Evolutionary conservation across 148 eudicot genomes (phyloP).

Genomic region (Rhododendron ferrugineum): DNA sequence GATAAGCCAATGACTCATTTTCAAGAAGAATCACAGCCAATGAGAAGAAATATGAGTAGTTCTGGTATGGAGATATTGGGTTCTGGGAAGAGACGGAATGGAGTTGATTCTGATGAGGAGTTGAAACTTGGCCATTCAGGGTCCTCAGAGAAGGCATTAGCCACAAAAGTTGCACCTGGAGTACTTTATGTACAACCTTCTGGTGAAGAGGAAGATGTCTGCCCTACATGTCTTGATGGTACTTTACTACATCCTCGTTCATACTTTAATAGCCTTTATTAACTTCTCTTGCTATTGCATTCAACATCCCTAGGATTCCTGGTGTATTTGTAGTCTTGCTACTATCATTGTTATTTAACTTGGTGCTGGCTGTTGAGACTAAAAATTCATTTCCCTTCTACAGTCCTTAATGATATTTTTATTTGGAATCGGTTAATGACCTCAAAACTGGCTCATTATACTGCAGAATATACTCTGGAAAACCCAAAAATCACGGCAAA

Average conservation of each 20-base stretch:
- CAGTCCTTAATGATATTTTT: neutral
- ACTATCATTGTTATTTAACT: neutral
- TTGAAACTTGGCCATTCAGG: slow-evolving; percentile 3
- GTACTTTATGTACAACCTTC: slow-evolving; percentile 11
- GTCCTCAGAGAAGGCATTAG: slow-evolving; percentile 12
- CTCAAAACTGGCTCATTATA: neutral
- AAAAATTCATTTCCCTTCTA: neutral
- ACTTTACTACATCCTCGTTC: neutral
- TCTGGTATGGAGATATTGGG: slow-evolving; percentile 10
- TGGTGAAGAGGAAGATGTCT: slow-evolving; percentile 25
- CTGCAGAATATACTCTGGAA: slow-evolving; percentile 27
- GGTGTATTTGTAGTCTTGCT: neutral
- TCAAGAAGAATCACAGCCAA: slow-evolving; percentile 16
- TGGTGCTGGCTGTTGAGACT: neutral
- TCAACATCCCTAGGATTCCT: neutral
- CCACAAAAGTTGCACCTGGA: slow-evolving; percentile 12
- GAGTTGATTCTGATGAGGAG: slow-evolving; percentile 11
- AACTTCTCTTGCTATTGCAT: neutral
- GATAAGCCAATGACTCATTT: slow-evolving; percentile 19
- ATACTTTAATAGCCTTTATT: neutral
- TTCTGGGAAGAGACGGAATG: slow-evolving; percentile 12
- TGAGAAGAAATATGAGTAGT: slow-evolving; percentile 14
- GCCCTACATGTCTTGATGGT: slow-evolving; percentile 29
- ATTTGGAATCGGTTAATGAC: neutral
- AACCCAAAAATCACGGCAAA: slow-evolving; percentile 20